These are phyloP conservation scores for Akanthomyces uredinophilus DNA, from an alignment of 2,329 filamentous ascomycete genomes.

Conservation along the genomic window DNA sequence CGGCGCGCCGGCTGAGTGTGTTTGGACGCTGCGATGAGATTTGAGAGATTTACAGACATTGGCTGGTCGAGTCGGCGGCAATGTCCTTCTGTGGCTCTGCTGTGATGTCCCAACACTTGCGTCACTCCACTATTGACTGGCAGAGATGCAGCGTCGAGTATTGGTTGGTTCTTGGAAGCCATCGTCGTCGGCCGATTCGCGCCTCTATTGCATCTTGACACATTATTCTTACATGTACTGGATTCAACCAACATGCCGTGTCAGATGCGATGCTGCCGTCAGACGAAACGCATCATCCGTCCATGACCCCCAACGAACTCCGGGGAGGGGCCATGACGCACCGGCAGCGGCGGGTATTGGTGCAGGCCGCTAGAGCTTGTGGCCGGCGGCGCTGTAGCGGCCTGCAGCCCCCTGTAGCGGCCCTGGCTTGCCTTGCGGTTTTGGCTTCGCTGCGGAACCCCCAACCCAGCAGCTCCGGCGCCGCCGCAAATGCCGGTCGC, in stretches of 20 bases:
- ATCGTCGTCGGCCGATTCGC: not conserved
- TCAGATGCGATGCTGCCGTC: slow-evolving; percentile 7
- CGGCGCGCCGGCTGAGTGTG: not conserved
- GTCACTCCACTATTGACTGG: not conserved
- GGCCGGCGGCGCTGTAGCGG: not conserved
- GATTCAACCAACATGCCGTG: not conserved
- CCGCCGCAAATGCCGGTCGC: not conserved
- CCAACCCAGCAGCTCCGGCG: slow-evolving; percentile 11
- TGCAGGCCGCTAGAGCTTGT: not conserved
- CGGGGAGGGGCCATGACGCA: slow-evolving; percentile 9
- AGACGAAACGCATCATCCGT: slow-evolving; percentile 10
- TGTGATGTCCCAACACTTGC: slow-evolving; percentile 4
- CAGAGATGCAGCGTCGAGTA: not conserved
- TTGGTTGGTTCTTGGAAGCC: not conserved
- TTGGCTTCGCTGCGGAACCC: slow-evolving; percentile 4
- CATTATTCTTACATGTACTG: slow-evolving; percentile 10
- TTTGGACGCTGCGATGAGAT: not conserved
- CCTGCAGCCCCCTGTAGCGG: not conserved
- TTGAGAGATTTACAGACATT: not conserved
- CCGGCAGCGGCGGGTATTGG: not conserved
- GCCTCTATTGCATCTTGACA: not conserved
- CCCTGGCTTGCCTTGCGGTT: not conserved
- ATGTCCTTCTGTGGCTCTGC: not conserved
- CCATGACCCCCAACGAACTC: not conserved
- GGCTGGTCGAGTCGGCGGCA: not conserved